A percentile compares a stretch with the other conserved stretches of the same genome.
These are phyloP conservation scores for Camelina sativa DNA, from an alignment of 345 rosid species.

Conservation along the genomic window DNA sequence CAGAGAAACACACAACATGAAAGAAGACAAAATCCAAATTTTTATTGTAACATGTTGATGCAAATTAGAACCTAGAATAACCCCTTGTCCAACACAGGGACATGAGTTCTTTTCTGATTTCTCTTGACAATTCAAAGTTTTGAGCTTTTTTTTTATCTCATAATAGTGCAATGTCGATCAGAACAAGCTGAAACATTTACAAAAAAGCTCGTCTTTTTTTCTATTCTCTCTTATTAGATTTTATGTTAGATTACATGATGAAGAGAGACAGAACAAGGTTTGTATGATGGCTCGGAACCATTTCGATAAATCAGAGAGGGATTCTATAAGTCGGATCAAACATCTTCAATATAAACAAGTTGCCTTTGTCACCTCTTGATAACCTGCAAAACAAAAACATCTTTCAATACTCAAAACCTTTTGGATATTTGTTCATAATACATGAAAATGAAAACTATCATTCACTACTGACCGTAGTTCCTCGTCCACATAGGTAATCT, in stretches of 20 bases:
- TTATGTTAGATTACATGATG: slow-evolving; percentile 25
- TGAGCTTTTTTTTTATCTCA: slow-evolving; percentile 23
- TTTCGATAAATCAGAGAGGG: slow-evolving; percentile 48
- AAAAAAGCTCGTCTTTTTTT: slow-evolving; percentile 8
- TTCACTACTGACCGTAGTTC: slow-evolving; percentile 57
- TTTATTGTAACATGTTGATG: no score
- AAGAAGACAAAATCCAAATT: background rate
- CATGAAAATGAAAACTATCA: background rate
- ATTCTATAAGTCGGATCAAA: slow-evolving; percentile 81
- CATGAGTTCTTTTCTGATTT: background rate
- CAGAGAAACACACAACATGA: background rate
- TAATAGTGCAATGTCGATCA: slow-evolving; percentile 6
- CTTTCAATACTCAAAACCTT: background rate
- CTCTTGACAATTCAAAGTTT: background rate
- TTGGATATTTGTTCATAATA: slow-evolving; percentile 6
- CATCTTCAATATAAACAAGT: slow-evolving; percentile 91
- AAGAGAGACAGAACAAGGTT: slow-evolving; percentile 1
- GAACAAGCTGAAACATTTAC: slow-evolving; percentile 9
- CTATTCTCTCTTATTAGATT: background rate
- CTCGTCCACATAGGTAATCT: slow-evolving; percentile 67
- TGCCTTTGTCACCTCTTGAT: slow-evolving; percentile 92
- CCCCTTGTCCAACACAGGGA: background rate
- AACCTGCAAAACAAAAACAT: slow-evolving; percentile 51
- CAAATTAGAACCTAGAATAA: no score
- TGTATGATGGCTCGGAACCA: no score